These are phyloP conservation scores for Phytopythium delawarense DNA, from an alignment of 352 stramenopile genomes.

Conservation along the genomic window DNA sequence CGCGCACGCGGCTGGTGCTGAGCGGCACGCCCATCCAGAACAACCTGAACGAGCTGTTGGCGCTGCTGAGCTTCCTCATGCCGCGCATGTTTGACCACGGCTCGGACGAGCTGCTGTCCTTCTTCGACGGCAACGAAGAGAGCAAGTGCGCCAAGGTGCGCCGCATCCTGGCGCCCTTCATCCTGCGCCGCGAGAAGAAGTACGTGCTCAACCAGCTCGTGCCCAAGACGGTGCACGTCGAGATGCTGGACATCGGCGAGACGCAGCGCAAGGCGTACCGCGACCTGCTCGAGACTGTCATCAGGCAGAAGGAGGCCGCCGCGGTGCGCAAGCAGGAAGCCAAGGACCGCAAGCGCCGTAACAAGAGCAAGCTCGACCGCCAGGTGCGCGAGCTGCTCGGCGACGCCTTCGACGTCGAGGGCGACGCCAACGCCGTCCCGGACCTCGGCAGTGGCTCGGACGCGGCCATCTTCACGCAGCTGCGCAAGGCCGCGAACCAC, in stretches of 20 bases:
- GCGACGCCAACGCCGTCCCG: neutral
- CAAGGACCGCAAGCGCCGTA: slow-evolving; percentile 57
- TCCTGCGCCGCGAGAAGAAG: slow-evolving; percentile 94
- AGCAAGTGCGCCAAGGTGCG: slow-evolving; percentile 84
- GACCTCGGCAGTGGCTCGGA: slow-evolving; percentile 22
- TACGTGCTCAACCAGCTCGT: slow-evolving; percentile 93
- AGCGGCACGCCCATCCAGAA: slow-evolving; percentile 91
- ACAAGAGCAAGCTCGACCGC: slow-evolving; percentile 40
- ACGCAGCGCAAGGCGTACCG: slow-evolving; percentile 89
- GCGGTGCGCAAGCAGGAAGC: slow-evolving; percentile 38
- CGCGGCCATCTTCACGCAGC: slow-evolving; percentile 90
- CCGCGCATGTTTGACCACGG: slow-evolving; percentile 87
- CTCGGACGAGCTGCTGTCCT: slow-evolving; percentile 72
- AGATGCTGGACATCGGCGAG: slow-evolving; percentile 79
- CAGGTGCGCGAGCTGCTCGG: slow-evolving; percentile 47
- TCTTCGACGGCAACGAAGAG: slow-evolving; percentile 78
- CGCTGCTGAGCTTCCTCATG: slow-evolving; percentile 91
- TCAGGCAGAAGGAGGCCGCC: slow-evolving; percentile 51
- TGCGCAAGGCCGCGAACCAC: slow-evolving; percentile 98
- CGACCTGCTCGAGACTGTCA: slow-evolving; percentile 53
- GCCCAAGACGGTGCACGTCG: slow-evolving; percentile 76
- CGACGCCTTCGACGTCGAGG: slow-evolving; percentile 6
- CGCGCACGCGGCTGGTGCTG: slow-evolving; percentile 69
- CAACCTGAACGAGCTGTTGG: slow-evolving; percentile 84
- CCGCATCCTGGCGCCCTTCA: slow-evolving; percentile 96